These are phyloP conservation scores for Kalanchoe fedtschenkoi DNA, from an alignment of 164 flowering plant genomes.

Conservation along the genomic window DNA sequence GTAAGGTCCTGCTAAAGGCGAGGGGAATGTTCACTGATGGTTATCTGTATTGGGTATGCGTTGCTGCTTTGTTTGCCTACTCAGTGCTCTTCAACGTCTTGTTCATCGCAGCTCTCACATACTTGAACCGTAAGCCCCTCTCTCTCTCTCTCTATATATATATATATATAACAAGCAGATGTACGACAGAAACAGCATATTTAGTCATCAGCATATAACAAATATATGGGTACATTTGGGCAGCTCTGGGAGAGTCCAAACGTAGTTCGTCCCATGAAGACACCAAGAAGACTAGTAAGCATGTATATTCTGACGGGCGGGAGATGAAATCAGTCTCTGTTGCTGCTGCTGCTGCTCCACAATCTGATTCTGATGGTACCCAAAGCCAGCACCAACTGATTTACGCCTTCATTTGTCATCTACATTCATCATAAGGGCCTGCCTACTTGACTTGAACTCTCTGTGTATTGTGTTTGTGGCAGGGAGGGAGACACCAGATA, in stretches of 20 bases:
- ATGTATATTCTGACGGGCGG: neutral
- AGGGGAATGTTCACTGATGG: conserved; percentile 35
- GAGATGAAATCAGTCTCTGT: neutral
- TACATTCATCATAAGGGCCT: neutral
- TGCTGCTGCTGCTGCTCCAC: conserved; percentile 6
- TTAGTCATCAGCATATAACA: neutral
- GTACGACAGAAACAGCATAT: too few relatives aligned
- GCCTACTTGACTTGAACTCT: neutral
- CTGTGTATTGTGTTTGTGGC: conserved; percentile 18
- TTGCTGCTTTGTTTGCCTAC: conserved; percentile 36
- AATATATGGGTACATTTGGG: neutral
- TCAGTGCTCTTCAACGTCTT: conserved; percentile 39
- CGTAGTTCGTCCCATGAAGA: conserved; percentile 17
- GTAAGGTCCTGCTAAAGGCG: conserved; percentile 31
- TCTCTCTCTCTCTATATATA: neutral
- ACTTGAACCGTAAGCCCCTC: conserved; percentile 28
- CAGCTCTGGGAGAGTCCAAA: conserved; percentile 33
- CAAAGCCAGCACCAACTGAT: neutral
- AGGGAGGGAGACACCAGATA: conserved; percentile 11
- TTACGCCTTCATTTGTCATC: neutral
- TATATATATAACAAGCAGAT: neutral
- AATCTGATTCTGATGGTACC: conserved; percentile 20
- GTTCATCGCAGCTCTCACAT: conserved; percentile 33
- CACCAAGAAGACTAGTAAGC: conserved; percentile 11
- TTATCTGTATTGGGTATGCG: conserved; percentile 44